phyloP scores from a whole-genome alignment of 305 asterid genomes.

The Solanum aculeatissimum region DNA sequence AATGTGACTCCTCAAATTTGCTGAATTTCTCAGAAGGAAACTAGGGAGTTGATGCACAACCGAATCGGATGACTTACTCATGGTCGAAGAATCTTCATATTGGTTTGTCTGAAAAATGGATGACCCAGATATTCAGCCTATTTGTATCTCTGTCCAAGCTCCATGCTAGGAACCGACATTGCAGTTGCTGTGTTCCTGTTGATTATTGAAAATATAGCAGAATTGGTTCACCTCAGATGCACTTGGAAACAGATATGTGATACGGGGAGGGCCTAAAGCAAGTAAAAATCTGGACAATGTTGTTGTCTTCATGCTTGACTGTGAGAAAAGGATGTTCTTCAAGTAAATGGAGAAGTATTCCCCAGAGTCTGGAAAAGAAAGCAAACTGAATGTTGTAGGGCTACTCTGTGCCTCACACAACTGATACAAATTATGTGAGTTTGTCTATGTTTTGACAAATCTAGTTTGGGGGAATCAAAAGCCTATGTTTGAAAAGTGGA shows the following conservation, averaged over 20 bases:
- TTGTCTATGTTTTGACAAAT: background rate
- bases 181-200: background rate
- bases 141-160: background rate
- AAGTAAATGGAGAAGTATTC: background rate
- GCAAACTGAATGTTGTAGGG: background rate
- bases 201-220: background rate
- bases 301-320: background rate
- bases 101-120: background rate
- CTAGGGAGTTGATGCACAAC: background rate
- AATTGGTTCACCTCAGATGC: background rate
- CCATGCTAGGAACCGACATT: background rate
- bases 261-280: background rate
- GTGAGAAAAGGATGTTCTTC: background rate
- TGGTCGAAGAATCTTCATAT: background rate
- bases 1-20: background rate
- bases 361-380: background rate
- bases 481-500: background rate
- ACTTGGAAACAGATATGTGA: background rate
- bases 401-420: background rate
- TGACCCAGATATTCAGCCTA: background rate
- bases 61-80: background rate
- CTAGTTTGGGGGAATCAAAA: background rate
- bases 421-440: background rate
- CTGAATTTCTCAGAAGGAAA: background rate
- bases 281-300: background rate